Base-by-base conservation (phyloP, 176 grass and related monocot genomes). In the Secale cereale region DNA sequence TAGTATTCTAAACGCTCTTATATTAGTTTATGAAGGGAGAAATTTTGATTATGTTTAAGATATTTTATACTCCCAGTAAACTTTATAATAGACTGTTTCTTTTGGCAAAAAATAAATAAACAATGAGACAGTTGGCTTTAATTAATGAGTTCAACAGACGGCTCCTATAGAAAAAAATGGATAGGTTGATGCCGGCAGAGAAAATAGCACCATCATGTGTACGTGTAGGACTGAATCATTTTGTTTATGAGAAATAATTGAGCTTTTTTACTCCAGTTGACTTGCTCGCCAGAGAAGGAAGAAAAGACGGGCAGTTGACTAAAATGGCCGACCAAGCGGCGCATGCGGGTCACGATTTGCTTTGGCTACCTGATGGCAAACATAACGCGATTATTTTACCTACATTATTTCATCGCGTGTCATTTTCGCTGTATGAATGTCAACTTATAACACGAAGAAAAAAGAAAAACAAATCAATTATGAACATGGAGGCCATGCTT, bases 401-500 rank as follows among this genome's bases (percentile, higher is more conserved):
- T 74, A 16, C 15, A 75, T 75, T 11, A 65, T 78, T 17, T 61
- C 30, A 61, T 22, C 1, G 12, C 54, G 29, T 17, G 41, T 79
- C 65, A 4, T 73, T 41, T 57, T 74, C 75, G 8, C 31, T 33
- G 31, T 14, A 32, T 66, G 19, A 61, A 83, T 22, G 29, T 88
- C 81, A 83, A 73, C 74, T 22, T 23, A 10, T 26, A 48, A 60
- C 23, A n/a, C n/a, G n/a, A 60, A 36, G 3, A 27, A 4, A 73
- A 16, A 14, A 26, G 43, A 2, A 11, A 70, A 11, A 43, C 3
- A 46, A 17, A 8, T 10, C 7, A 15, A 30, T 29, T 36, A 17
- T 23, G 37, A 70, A 70, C 23, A 70, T 37, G 74, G 86, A 59
- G 7, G 16, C 77, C 65, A 52, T 72, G 65, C 12, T 84, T 26